Base-by-base conservation (phyloP, 495 filamentous ascomycete genomes). In the Cercophora scortea region DNA sequence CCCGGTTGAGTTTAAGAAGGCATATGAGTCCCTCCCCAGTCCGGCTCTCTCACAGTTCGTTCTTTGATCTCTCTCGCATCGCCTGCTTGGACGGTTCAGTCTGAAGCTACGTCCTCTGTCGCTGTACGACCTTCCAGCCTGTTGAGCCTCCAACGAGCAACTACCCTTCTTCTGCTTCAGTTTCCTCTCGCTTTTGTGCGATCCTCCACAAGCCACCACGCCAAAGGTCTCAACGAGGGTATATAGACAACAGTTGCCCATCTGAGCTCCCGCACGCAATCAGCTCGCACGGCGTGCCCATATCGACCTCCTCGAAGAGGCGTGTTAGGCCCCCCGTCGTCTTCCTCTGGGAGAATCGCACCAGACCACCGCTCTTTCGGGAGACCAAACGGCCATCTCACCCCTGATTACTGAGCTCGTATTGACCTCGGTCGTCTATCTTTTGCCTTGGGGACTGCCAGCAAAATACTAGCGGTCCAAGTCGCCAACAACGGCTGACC, bases 1-100 rank as follows among this genome's bases (percentile, higher is more conserved):
- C 43, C 52, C 44, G 47, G 48, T 45, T 42, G 53, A 49, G 42
- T 45, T 65, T 62, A 61, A 67, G 59, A 62, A 64, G 62, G 57
- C 54, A 55, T 52, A 56, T 40, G 32, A 57, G 42, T 55, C 57
- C 54, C 62, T 55, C 52, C 55, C 56, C 50, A 51, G 16, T 44
- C 33, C 36, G 33, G 35, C 35, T 12, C n/a, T 51, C 52, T 44
- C 45, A 16, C 18, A 33, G 38, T 38, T 33, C 17, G 38, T 38
- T 33, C 17, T 45, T 51, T 40, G 34, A 18, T 42, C 25, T 53
- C 35, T 47, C 41, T 49, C 49, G 19, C 17, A 47, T 49, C 47
- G 49, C 34, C 54, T 52, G 32, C 46, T 41, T 41, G 46, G 35
- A 32, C 25, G 15, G 45, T 25, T n/a, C 40, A 17, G 35, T 44